Evolutionary conservation across 495 filamentous ascomycete species (phyloP), one percentile per base, ranked within the genome.

Genomic region (Hypoxylon cercidicola): DNA sequence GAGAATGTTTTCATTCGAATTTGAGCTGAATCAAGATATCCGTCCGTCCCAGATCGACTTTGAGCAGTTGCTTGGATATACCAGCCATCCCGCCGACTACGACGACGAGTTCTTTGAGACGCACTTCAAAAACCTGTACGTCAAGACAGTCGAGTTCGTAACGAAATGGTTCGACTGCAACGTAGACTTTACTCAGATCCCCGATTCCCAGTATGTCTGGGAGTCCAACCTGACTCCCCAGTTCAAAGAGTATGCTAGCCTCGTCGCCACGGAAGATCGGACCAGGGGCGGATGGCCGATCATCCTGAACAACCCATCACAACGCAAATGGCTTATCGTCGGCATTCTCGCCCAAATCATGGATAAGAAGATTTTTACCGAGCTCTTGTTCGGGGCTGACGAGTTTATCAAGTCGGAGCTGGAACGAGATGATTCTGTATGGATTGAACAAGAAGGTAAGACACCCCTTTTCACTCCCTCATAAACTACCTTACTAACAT

Each of bases 361-460:
- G 23, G 74, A 80, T 55, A 74, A 58, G 37, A 70, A 69, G 18
- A 72, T 84, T 7, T 84, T 81, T 55, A 74, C 74, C 30, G 72
- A 75, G 23, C 60, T 81, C 40, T 58, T 83, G 1, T 84, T 81
- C 61, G 80, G 82, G 3, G 79, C 73, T 1, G 61, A 69, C 5
- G 13, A 66, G 9, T 0, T 20, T 9, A 62, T 68, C 56, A 62
- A 62, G 50, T 40, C 64, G 0, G 70, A 80, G 64, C 47, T 84
- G 46, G 62, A 73, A 44, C 62, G 68, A 9, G 51, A 76, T 19
- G 80, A 83, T 44, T 30, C 44, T 34, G 55, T 53, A 18, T 75
- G 72, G 23, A 13, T 79, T 10, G 5, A 56, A 1, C 18, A 68
- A 23, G 82, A 84, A 65, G 81, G 81, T 81, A 48, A 68, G 74